Base-by-base conservation (phyloP, 2,329 filamentous ascomycete species). In the Paramyrothecium sp. region DNA sequence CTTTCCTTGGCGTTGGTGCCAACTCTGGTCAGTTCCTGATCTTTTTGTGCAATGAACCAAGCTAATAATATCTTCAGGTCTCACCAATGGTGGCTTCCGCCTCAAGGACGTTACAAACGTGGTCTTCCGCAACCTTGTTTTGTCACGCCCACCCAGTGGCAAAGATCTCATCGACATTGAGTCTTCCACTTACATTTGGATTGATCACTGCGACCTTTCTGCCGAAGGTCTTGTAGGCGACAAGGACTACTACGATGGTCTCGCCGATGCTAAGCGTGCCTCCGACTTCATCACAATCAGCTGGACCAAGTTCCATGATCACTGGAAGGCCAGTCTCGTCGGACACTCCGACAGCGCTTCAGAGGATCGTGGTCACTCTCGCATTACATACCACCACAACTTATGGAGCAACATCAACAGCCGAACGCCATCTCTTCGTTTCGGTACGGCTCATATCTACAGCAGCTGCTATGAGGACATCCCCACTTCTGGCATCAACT, bases 171-270 rank as follows among this genome's bases (percentile, higher is more conserved):
- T 84, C 52, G 75, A 68, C 7, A 63, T 71, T 16, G 69, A 83
- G 64, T 60, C 58, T 3, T 72, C 75, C 3, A 77, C 70, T 51
- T 81, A 83, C 57, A 66, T 79, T 62, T 86, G 83, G 83, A 73
- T 86, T 47, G 84, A 86, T 67, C 83, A 86, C 69, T 76, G 78
- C 63, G 82, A 87, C 56, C 73, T 86, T 30, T 83, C 78, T 0
- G 54, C 63, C 1, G 79, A 78, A 10, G 79, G 85, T 63, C 65
- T 67, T 30, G 71, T 79, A 56, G 78, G 85, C 60, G 78, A 77
- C 71, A 86, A 86, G 69, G 83, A 87, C 69, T 83, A 81, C 71
- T 86, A 83, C 66, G 84, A 86, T 56, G 83, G 83, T n/a, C 75
- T 86, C 1, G 69, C 83, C 44, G 84, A 87, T 59, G 73, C 85